Evolutionary conservation across 257 asterid genomes (phyloP).

Genomic region (Lycium ferocissimum): DNA sequence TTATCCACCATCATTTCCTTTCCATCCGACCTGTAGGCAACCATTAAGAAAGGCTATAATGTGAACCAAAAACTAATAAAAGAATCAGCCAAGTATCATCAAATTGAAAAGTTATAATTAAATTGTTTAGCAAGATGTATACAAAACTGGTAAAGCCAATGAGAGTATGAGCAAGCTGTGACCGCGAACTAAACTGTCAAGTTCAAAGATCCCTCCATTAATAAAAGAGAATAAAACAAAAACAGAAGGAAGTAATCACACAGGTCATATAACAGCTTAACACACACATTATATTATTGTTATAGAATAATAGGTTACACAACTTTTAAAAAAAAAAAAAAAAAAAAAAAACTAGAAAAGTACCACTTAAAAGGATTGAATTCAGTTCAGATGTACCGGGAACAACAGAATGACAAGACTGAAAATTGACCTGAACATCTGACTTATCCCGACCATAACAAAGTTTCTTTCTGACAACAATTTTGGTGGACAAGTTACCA

Average conservation of each 20-base stretch:
- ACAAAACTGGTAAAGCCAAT: neutral
- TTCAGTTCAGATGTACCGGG: neutral
- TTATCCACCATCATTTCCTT: constrained; percentile 79
- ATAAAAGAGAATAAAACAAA: neutral
- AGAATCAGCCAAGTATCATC: constrained; percentile 1
- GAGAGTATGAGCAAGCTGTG: neutral
- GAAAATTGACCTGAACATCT: constrained; percentile 21
- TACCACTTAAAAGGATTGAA: neutral
- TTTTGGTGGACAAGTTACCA: neutral
- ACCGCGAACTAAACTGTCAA: neutral
- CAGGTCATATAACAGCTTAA: constrained; percentile 7
- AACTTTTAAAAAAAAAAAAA: neutral
- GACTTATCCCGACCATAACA: constrained; percentile 18
- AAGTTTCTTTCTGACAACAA: neutral
- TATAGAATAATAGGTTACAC: neutral
- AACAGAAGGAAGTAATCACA: neutral
- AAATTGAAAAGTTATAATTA: neutral
- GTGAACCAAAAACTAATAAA: constrained; percentile 12
- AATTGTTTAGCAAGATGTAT: neutral
- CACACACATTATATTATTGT: neutral
- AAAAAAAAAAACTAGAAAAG: neutral
- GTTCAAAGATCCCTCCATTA: constrained; percentile 10
- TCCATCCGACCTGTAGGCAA: constrained; percentile 77
- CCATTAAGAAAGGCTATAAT: constrained; percentile 23
- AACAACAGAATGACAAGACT: neutral